Evolutionary conservation across 2,329 filamentous ascomycete genomes (phyloP), one percentile per base, ranked within the genome.

Genomic region (Calycina herbarum): DNA sequence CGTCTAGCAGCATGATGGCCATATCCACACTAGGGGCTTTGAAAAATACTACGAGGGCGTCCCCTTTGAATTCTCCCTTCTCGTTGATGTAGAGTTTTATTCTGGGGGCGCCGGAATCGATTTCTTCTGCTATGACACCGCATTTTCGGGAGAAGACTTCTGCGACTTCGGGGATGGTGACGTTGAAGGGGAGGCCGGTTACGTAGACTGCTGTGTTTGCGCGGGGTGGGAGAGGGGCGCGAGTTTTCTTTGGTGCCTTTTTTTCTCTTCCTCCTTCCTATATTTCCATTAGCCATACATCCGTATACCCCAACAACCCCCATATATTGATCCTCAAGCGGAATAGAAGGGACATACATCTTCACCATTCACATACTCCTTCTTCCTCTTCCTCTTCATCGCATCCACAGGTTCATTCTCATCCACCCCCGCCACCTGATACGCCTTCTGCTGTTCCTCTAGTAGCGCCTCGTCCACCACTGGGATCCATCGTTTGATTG

Each of bases 121-220:
- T 94, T 78, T 96, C 92, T 78, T 98, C 94, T 59, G 94, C 93
- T 70, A 99, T 94, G 71, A 98, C 90, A 67, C 94, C 94, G 74
- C 87, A 96, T 77, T 92, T 94, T 68, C 85, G 81, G 59, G 89
- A 92, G 80, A 99, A 99, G 33, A 92, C 83, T 29, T 93, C 86
- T 71, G 90, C 85, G 17, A 99, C 87, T 79, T 99, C 95, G 35
- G 91, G 86, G 54, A 89, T 82, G 0, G 90, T 92, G 56, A 87
- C 90, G 76, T 98, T 92, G 48, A 83, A 78, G 0, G 95, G 96
- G 3, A 99, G 85, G 13, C 91, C 92, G 4, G 93, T 96, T 59
- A 97, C 91, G 80, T 94, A 99, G 69, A 99, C 86, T 54, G 94
- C 94, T 5, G 92, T 96, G 77, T 97, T 98, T 72, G 94, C 83